Conservation (phyloP, 441 rosid genomes). For the Eugenia klotzschiana region DNA sequence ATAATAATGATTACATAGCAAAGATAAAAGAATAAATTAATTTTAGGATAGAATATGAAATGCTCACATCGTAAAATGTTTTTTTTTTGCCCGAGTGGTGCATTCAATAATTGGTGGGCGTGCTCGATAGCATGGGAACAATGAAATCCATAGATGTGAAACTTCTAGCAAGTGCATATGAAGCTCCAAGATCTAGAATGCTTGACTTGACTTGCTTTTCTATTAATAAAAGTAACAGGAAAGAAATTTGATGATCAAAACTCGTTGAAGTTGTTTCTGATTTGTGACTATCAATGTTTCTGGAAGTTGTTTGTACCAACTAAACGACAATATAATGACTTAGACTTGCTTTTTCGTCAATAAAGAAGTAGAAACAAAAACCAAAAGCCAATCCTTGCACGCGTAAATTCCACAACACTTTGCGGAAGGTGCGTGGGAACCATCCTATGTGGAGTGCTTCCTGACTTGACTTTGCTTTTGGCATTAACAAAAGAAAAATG, state of each 20-base stretch:
- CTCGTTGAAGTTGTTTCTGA: not conserved
- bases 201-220: no score
- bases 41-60: not conserved
- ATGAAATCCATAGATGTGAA: not conserved
- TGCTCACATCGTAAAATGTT: not conserved
- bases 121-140: not conserved
- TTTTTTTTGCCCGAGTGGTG: not conserved
- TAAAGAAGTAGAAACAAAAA: not conserved
- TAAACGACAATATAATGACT: not conserved
- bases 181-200: no score
- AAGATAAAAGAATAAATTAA: no score
- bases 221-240: not conserved
- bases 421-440: not conserved
- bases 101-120: not conserved
- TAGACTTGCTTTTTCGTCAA: no score
- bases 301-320: not conserved
- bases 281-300: no score
- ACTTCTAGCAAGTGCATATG: not conserved
- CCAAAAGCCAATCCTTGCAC: not conserved
- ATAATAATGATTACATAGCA: no score
- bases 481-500: not conserved
- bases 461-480: not conserved
- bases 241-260: fast-evolving
- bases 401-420: not conserved
- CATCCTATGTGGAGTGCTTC: not conserved